Conservation (phyloP, 331 rosid species). For the Quercus lobata region DNA sequence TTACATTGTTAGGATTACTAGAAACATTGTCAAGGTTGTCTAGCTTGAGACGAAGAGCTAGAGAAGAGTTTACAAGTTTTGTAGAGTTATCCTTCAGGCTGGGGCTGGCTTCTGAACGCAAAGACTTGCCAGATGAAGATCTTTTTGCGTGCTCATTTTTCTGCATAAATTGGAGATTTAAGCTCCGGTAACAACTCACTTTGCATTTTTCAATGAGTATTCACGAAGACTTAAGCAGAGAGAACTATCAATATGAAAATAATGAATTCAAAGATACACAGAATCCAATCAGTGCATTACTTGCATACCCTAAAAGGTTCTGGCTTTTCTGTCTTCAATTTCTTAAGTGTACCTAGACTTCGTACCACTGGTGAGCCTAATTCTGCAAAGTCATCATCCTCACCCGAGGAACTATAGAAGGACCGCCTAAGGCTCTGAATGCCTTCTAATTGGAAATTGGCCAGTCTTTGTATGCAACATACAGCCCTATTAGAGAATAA, state of each 20-base stretch:
- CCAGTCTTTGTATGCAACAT: background rate
- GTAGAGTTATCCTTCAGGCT: background rate
- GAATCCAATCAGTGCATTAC: background rate
- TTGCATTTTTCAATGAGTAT: background rate
- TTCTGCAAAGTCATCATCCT: conserved; percentile 12
- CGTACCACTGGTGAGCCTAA: conserved; percentile 5
- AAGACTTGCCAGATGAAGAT: background rate
- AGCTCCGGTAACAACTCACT: background rate
- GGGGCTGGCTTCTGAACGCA: conserved; percentile 4
- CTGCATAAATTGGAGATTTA: conserved; percentile 11
- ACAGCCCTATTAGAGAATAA: background rate
- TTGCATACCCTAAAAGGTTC: conserved; percentile 16
- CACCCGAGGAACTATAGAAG: conserved; percentile 4
- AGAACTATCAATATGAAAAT: background rate
- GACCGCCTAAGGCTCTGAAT: background rate
- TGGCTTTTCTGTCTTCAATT: conserved; percentile 26
- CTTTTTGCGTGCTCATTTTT: background rate
- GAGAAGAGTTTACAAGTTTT: background rate
- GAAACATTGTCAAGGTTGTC: background rate
- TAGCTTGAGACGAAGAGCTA: background rate
- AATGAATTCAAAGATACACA: background rate
- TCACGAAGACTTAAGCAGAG: background rate
- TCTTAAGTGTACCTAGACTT: background rate
- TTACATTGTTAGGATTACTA: background rate
- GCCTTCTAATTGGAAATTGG: background rate